These are phyloP conservation scores for Diospyros kaki DNA, from an alignment of 148 eudicot species.

Conservation along the genomic window DNA sequence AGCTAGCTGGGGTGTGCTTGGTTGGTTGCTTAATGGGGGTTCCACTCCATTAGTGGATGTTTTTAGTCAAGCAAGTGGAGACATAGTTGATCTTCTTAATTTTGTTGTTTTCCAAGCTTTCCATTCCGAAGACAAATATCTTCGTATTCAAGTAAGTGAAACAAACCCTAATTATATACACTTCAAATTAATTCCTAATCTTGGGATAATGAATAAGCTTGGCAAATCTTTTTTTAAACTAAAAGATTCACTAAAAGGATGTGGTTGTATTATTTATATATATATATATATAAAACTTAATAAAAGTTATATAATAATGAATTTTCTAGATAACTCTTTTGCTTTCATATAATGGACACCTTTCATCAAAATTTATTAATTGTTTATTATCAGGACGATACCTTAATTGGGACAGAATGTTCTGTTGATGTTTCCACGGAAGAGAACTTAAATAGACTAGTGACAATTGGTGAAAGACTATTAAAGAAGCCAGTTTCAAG, in stretches of 20 bases:
- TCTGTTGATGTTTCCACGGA: slow-evolving; percentile 42
- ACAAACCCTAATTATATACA: no score
- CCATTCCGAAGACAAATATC: slow-evolving; percentile 5
- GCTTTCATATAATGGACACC: no score
- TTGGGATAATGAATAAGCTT: no score
- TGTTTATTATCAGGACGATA: slow-evolving; percentile 37
- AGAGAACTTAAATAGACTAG: slow-evolving; percentile 42
- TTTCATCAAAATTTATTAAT: no score
- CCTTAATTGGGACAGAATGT: slow-evolving; percentile 28
- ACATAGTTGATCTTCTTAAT: slow-evolving; percentile 19
- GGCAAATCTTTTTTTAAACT: no score
- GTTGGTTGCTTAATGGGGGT: slow-evolving; percentile 12
- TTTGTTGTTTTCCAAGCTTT: slow-evolving; percentile 15
- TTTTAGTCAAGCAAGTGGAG: slow-evolving; percentile 18
- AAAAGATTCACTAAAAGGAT: no score
- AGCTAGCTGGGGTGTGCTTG: slow-evolving; percentile 14
- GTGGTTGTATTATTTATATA: no score
- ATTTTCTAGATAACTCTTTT: no score
- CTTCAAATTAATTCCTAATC: no score
- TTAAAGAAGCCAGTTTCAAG: slow-evolving; percentile 37
- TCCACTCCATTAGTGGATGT: slow-evolving; percentile 14
- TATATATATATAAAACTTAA: no score
- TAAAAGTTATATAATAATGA: no score
- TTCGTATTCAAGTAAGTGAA: slow-evolving; percentile 7
- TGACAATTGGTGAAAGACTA: slow-evolving; percentile 31